A percentile compares a stretch with the other conserved stretches of the same genome.
These are phyloP conservation scores for Jaapia argillacea DNA, from an alignment of 768 basidiomycete species.

Conservation along the genomic window DNA sequence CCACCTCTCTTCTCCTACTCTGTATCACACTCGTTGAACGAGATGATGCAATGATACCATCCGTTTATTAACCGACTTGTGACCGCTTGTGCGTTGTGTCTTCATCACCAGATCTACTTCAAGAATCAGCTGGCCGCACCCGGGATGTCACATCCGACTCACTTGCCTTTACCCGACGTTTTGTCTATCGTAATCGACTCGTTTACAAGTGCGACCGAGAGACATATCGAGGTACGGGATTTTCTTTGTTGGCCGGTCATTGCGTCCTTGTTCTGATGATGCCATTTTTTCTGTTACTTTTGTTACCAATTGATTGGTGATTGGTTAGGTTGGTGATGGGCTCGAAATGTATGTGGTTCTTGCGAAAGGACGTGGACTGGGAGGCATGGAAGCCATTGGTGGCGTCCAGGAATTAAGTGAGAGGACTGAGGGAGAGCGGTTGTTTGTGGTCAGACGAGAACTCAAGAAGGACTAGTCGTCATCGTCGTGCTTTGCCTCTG, in stretches of 20 bases:
- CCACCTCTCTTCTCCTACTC: conserved; percentile 1
- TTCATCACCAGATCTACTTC: conserved; percentile 99
- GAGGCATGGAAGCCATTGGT: conserved; percentile 43
- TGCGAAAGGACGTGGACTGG: conserved; percentile 51
- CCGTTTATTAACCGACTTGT: conserved; percentile 41
- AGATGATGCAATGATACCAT: conserved; percentile 6
- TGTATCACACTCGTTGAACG: not conserved
- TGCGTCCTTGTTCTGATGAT: not conserved
- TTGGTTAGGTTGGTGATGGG: conserved; percentile 79
- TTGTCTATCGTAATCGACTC: conserved; percentile 88
- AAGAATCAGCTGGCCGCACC: conserved; percentile 83
- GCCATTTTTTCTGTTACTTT: not conserved
- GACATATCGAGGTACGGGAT: conserved; percentile 82
- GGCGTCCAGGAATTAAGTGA: conserved; percentile 57
- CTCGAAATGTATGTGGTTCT: conserved; percentile 88
- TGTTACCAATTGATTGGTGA: not conserved
- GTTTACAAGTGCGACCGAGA: conserved; percentile 94
- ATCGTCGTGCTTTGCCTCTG: not conserved
- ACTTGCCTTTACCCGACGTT: conserved; percentile 75
- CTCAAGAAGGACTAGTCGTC: conserved; percentile 73
- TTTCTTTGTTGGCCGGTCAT: not conserved
- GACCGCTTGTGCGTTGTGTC: no score
- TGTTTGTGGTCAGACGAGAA: conserved; percentile 68
- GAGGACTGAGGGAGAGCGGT: conserved; percentile 55
- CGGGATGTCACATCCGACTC: conserved; percentile 64